Evolutionary conservation across 2,329 filamentous ascomycete species (phyloP), one percentile per base, ranked within the genome.

Genomic region (Aspergillus flavus): DNA sequence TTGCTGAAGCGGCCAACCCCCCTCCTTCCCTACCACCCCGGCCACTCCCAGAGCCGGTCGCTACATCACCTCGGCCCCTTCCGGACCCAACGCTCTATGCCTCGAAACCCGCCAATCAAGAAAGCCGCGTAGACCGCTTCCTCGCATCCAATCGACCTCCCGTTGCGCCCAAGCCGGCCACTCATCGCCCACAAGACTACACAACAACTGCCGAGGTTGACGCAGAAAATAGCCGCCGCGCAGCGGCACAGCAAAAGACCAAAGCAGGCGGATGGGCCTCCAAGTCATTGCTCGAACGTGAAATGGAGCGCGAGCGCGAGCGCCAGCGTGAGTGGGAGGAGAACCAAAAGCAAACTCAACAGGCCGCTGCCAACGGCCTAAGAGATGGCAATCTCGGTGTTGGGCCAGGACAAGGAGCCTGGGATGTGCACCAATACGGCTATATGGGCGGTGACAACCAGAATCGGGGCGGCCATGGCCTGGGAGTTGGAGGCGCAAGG

Each of bases 251-350:
- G 65, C 75, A 82, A 57, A 85, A 85, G 71, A 88, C 86, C 34
- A 84, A 84, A 65, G 85, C 85, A 14, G 84, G 82, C 23, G 85
- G 84, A 2, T 88, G 85, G 86, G 86, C 86, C 0, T 84, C 82
- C n/a, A 88, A 87, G 71, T 87, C 85, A 3, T 80, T 90, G 1
- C 80, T 89, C 4, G 87, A 89, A 71, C 84, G 87, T 9, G 87
- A 90, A 68, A 90, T 89, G 87, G 87, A 90, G 72, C 84, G 86
- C 23, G 87, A 90, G 71, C 83, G 87, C 19, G 85, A 88, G 70
- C 82, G 87, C 54, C 87, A 89, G 71, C 80, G 82, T 43, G 87
- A 90, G 64, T 90, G 87, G 87, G 87, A 89, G 71, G 84, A 87
- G 52, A 79, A 79, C 23, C 87, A 90, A 72, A 81, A 85, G 58